Conservation (phyloP, 495 filamentous ascomycete species). For the Cudoniella acicularis region DNA sequence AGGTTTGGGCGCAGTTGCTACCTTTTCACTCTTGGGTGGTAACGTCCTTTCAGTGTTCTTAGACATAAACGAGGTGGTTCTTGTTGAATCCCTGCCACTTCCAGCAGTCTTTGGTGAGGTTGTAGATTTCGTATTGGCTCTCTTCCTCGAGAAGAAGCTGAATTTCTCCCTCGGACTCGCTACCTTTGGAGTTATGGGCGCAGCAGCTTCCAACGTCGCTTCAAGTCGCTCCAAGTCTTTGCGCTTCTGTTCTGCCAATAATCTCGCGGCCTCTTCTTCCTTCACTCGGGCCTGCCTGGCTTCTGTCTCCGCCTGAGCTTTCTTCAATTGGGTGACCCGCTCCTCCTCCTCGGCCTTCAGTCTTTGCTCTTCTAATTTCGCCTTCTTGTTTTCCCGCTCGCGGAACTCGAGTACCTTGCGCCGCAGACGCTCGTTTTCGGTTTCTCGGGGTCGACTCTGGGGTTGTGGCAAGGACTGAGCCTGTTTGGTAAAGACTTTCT, state of each 20-base stretch:
- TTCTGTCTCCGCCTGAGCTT: constrained; percentile 23
- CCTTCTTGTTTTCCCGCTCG: constrained; percentile 8
- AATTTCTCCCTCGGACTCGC: constrained; percentile 20
- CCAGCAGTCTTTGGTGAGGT: constrained; percentile 3
- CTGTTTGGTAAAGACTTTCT: too few species aligned
- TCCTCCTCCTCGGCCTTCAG: constrained; percentile 15
- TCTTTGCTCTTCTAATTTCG: constrained; percentile 4
- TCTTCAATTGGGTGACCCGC: constrained; percentile 27
- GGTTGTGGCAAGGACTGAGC: too few species aligned
- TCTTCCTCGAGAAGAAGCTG: constrained; percentile 23
- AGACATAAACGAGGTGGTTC: background rate
- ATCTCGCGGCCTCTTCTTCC: constrained; percentile 28
- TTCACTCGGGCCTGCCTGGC: constrained; percentile 7
- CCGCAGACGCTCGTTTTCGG: constrained; percentile 16
- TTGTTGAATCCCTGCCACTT: background rate
- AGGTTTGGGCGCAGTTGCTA: background rate
- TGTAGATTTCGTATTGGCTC: constrained; percentile 5
- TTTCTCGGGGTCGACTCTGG: constrained; percentile 10
- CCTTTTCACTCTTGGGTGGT: background rate
- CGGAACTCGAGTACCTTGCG: constrained; percentile 15
- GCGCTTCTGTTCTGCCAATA: constrained; percentile 41
- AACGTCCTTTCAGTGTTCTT: background rate
- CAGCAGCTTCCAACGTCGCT: constrained; percentile 34
- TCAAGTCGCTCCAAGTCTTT: constrained; percentile 43
- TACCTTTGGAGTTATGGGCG: constrained; percentile 10